Percentiles rank a stretch among this genome's conserved stretches.
These are phyloP conservation scores for Botrytis squamosa DNA, from an alignment of 2,329 filamentous ascomycete genomes.

Conservation along the genomic window DNA sequence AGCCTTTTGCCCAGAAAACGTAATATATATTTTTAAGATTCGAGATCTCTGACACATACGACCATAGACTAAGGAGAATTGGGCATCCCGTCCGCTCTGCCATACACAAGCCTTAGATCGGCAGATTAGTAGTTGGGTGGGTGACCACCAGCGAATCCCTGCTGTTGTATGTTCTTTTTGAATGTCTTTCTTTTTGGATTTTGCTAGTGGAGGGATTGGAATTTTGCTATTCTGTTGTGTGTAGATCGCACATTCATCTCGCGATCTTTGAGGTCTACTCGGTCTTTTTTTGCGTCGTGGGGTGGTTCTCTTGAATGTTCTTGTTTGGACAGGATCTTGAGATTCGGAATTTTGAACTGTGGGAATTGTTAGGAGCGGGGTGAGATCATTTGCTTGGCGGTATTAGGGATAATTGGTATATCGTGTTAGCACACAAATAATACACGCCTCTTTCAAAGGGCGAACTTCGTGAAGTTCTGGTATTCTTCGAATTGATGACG, in stretches of 20 bases:
- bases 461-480: too few species aligned
- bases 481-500: too few species aligned
- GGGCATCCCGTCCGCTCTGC: not conserved
- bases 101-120: not conserved
- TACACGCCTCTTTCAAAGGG: too few species aligned
- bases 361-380: too few species aligned
- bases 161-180: not conserved
- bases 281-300: too few species aligned
- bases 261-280: not conserved
- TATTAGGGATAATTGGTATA: too few species aligned
- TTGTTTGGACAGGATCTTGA: too few species aligned
- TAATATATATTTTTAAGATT: not conserved
- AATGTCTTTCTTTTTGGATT: not conserved
- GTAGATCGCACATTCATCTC: not conserved
- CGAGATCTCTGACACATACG: rapidly evolving
- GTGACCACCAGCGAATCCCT: not conserved
- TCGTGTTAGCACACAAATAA: too few species aligned
- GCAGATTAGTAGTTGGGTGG: not conserved
- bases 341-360: too few species aligned
- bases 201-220: not conserved
- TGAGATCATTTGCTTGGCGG: too few species aligned
- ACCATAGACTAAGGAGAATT: not conserved
- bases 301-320: too few species aligned
- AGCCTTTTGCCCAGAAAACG: rapidly evolving
- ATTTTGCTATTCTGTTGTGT: not conserved